Evolutionary conservation across 805 yeast species (phyloP), one percentile per base, ranked within the genome.

Genomic region (Clavispora carvajalis): DNA sequence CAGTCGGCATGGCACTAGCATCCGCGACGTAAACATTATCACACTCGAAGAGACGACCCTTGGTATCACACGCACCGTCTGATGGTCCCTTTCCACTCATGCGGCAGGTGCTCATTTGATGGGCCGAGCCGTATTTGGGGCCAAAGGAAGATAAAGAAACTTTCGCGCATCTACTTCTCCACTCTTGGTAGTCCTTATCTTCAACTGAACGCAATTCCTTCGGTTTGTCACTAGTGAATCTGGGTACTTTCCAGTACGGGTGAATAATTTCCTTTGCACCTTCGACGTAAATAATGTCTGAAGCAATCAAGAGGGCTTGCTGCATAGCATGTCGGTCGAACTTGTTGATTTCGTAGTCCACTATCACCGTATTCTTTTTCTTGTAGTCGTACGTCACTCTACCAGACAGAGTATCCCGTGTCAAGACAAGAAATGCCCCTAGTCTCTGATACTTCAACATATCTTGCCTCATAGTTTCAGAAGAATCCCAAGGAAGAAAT

Each of bases 101-200:
- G 37, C 79, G 62, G 54, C 79, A 73, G 8, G 72, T 50, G 33
- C 71, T 62, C 79, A 75, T 74, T 53, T 75, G 80, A 54, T 75
- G 80, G 12, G 80, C 80, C 2, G 70, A 59, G 11, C 79, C 80
- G 41, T 60, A 57, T 3, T 55, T 36, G 4, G 63, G 44, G 4
- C 64, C 65, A 39, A 51, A 67, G n/a, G 41, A 5, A 12, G 55
- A 51, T 37, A 66, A 48, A 5, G 60, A 59, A 13, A 51, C 51
- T n/a, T 53, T 53, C 9, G 54, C 58, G 8, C 59, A 60, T 16
- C 43, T 40, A 16, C 48, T 43, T 46, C 71, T 59, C 69, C 69
- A 69, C 15, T 40, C 48, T 19, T 57, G 67, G 47, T 62, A 77
- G 42, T 74, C 79, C 4, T 46, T 31, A 47, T 76, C 80, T 15